A percentile compares a stretch with the other conserved stretches of the same genome.
These are phyloP conservation scores for Diphasiastrum complanatum DNA, from an alignment of 83 land plant genomes.

Conservation along the genomic window DNA sequence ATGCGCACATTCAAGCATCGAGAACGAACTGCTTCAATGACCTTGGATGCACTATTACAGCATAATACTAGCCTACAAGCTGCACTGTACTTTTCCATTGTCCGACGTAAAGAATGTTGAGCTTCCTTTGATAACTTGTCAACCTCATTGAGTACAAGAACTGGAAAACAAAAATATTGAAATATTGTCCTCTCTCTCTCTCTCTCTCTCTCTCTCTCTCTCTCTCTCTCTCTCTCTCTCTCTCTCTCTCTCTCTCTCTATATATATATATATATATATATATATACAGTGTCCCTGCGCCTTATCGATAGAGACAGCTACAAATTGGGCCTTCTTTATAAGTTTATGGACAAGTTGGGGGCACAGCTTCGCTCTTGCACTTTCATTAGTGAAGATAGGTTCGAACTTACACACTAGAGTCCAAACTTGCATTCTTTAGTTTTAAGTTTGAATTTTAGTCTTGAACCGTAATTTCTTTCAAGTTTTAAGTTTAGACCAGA, in stretches of 20 bases:
- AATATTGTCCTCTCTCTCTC: not conserved
- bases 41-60: conserved; percentile 94
- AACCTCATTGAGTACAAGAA: conserved; percentile 93
- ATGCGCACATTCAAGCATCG: conserved; percentile 86
- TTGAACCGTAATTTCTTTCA: too few relatives aligned
- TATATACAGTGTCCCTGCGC: not conserved
- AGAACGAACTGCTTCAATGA: conserved; percentile 94
- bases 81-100: conserved; percentile 97
- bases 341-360: too few relatives aligned
- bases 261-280: not conserved
- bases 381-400: too few relatives aligned
- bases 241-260: not conserved
- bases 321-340: too few relatives aligned
- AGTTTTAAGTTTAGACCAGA: too few relatives aligned
- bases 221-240: conserved; percentile 7
- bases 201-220: not conserved
- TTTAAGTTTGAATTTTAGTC: too few relatives aligned
- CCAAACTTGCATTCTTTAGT: too few relatives aligned
- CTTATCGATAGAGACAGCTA: too few relatives aligned
- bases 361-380: too few relatives aligned
- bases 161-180: conserved; percentile 34
- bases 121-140: conserved; percentile 97
- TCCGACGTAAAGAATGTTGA: conserved; percentile 92
- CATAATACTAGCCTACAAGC: conserved; percentile 89
- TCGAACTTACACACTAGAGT: too few relatives aligned